phyloP scores from a whole-genome alignment of 148 eudicot species.

The Rhododendron henanense region DNA sequence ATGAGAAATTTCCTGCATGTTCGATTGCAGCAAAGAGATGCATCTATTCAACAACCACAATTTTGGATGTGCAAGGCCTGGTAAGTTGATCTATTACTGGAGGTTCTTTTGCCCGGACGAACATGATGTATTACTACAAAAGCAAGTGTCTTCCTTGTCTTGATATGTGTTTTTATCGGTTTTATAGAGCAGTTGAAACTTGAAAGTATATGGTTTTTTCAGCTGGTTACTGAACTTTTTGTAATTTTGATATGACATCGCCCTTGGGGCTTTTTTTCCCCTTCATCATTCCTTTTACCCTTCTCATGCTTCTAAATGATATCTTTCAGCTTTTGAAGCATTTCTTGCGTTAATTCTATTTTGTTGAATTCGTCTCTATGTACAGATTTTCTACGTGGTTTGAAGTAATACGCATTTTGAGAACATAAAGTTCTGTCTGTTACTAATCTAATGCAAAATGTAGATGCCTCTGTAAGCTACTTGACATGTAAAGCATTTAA shows the following conservation, averaged over 20 bases:
- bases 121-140: not conserved
- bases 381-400: not conserved
- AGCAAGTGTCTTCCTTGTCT: not conserved
- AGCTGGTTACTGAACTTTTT: no score
- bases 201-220: no score
- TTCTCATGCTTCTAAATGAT: not conserved
- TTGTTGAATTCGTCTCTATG: not conserved
- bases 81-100: constrained; percentile 27
- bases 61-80: constrained; percentile 82
- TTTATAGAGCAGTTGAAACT: not conserved
- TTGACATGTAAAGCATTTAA: not conserved
- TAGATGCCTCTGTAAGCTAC: not conserved
- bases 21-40: constrained; percentile 71
- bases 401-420: not conserved
- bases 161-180: not conserved
- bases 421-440: not conserved
- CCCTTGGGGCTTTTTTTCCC: no score
- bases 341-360: not conserved
- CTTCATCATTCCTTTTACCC: no score
- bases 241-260: no score
- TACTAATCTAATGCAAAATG: not conserved
- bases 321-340: not conserved
- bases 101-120: not conserved
- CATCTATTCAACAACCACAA: constrained; percentile 67
- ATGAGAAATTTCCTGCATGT: constrained; percentile 81